These are phyloP conservation scores for Exophiala aquamarina DNA, from an alignment of 2,329 filamentous ascomycete species.

Conservation along the genomic window DNA sequence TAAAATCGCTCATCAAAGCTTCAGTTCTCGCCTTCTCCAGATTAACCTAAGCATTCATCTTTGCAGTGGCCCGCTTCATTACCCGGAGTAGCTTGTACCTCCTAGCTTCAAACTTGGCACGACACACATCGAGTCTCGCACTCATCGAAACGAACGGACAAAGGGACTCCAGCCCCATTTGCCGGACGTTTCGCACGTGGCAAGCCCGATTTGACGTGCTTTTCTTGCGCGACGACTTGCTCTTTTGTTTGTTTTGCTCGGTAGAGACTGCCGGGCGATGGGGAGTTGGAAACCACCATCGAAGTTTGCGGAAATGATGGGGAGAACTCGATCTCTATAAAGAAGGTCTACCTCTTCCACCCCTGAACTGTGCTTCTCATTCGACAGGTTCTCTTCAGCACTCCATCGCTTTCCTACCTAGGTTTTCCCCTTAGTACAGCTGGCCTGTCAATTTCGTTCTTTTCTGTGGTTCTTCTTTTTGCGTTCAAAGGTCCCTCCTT, in stretches of 20 bases:
- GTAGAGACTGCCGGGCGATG: too few relatives aligned
- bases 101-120: not conserved
- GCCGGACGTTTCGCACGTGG: not conserved
- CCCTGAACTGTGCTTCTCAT: not conserved
- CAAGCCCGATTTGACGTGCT: not conserved
- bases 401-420: not conserved
- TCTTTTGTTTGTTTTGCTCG: not conserved
- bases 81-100: too few relatives aligned
- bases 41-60: too few relatives aligned
- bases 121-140: not conserved
- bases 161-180: not conserved
- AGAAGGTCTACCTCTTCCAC: too few relatives aligned
- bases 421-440: slow-evolving; percentile 6
- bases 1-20: too few relatives aligned
- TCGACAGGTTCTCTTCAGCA: not conserved
- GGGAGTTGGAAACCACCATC: too few relatives aligned
- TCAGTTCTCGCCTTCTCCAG: too few relatives aligned
- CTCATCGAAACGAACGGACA: not conserved
- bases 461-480: not conserved
- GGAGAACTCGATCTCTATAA: not conserved
- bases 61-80: too few relatives aligned
- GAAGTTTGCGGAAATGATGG: too few relatives aligned
- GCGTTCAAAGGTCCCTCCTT: not conserved
- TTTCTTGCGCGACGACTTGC: not conserved
- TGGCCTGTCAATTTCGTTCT: slow-evolving; percentile 12